These are phyloP conservation scores for Athelia sp. DNA, from an alignment of 1,284 basidiomycete genomes.

Conservation along the genomic window DNA sequence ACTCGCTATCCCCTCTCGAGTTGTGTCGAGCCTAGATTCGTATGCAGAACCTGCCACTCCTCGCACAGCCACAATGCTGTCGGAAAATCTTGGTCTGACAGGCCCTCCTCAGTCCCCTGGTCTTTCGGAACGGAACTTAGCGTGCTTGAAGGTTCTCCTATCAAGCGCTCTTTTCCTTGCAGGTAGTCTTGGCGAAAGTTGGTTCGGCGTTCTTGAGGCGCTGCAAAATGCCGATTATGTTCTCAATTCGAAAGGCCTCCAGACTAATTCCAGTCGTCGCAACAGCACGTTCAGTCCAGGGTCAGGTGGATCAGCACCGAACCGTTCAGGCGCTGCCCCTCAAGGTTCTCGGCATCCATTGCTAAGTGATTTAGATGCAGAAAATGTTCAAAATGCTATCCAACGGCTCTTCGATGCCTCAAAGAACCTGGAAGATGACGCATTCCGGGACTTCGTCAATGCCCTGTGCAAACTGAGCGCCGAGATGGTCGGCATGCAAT, in stretches of 20 bases:
- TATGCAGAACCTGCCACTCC: slow-evolving; percentile 66
- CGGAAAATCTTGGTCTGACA: slow-evolving; percentile 68
- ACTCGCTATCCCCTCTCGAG: slow-evolving; percentile 82
- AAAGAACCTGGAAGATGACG: slow-evolving; percentile 75
- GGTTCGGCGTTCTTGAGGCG: slow-evolving; percentile 89
- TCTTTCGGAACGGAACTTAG: slow-evolving; percentile 84
- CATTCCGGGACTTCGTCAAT: slow-evolving; percentile 78
- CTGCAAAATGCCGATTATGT: slow-evolving; percentile 93
- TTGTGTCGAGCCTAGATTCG: slow-evolving; percentile 79
- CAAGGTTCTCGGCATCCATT: slow-evolving; percentile 45
- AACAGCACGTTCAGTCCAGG: neutral
- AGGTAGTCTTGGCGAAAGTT: slow-evolving; percentile 79
- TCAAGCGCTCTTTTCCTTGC: slow-evolving; percentile 79
- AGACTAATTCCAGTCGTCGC: slow-evolving; percentile 7
- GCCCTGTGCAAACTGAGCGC: slow-evolving; percentile 83
- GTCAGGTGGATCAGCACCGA: slow-evolving; percentile 15
- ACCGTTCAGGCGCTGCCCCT: slow-evolving; percentile 20
- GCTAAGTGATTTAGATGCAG: slow-evolving; percentile 71
- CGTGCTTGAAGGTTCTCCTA: slow-evolving; percentile 83
- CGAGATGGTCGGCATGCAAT: slow-evolving; percentile 87
- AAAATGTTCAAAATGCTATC: slow-evolving; percentile 67
- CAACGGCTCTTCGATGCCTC: slow-evolving; percentile 82
- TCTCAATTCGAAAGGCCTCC: slow-evolving; percentile 53
- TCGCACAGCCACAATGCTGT: slow-evolving; percentile 50
- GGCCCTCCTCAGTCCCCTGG: slow-evolving; percentile 56